These are phyloP conservation scores for Fusarium falciforme DNA, from an alignment of 2,329 filamentous ascomycete genomes.

Conservation along the genomic window DNA sequence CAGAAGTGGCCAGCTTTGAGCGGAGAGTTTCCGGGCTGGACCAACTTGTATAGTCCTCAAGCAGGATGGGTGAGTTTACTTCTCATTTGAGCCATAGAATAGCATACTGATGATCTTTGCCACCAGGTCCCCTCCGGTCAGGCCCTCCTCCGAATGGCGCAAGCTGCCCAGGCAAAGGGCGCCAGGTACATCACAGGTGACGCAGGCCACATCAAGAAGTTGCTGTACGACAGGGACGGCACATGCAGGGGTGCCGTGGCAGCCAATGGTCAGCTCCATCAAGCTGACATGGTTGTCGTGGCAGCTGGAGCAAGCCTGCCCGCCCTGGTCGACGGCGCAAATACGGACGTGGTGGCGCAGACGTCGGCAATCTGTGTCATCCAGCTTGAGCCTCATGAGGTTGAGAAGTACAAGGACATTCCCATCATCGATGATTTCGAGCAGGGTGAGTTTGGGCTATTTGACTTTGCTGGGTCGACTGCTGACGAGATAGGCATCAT, in stretches of 20 bases:
- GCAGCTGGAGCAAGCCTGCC: slow-evolving; percentile 76
- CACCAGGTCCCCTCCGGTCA: slow-evolving; percentile 39
- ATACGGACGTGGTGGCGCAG: slow-evolving; percentile 70
- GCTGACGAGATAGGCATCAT: slow-evolving; percentile 57
- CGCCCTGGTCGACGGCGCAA: slow-evolving; percentile 68
- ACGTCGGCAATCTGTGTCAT: slow-evolving; percentile 74
- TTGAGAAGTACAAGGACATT: slow-evolving; percentile 60
- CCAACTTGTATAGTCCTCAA: slow-evolving; percentile 40
- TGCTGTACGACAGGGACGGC: slow-evolving; percentile 41
- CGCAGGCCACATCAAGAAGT: slow-evolving; percentile 34
- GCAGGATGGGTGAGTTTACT: slow-evolving; percentile 46
- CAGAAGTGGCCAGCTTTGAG: slow-evolving; percentile 45
- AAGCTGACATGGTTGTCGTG: slow-evolving; percentile 70
- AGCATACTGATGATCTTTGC: background rate
- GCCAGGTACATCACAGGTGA: slow-evolving; percentile 46
- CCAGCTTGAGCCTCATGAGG: slow-evolving; percentile 67
- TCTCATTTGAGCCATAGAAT: background rate
- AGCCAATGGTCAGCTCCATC: slow-evolving; percentile 57
- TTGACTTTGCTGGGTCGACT: fast-evolving
- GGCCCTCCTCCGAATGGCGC: slow-evolving; percentile 48
- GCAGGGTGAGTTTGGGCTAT: slow-evolving; percentile 20
- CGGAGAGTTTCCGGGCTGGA: slow-evolving; percentile 43
- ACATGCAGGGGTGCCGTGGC: slow-evolving; percentile 61
- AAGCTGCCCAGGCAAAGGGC: slow-evolving; percentile 40
- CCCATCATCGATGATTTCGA: slow-evolving; percentile 49